phyloP scores from a whole-genome alignment of 2,329 filamentous ascomycete species.

The Phoma herbarum region DNA sequence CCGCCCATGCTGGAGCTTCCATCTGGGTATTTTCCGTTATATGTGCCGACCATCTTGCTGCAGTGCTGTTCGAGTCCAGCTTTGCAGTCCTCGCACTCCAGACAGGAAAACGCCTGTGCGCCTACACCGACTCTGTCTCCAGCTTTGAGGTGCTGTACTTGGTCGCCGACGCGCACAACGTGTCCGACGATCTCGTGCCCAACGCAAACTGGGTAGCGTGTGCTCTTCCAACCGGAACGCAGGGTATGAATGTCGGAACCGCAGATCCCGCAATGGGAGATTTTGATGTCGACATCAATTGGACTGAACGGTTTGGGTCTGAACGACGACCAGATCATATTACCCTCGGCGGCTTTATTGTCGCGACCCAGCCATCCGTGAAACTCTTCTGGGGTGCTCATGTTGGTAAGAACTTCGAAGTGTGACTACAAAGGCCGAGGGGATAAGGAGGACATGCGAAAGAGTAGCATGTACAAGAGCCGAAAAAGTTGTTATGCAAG shows the following conservation, averaged over 20 bases:
- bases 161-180: conserved; percentile 48
- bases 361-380: conserved; percentile 66
- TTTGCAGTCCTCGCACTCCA: conserved; percentile 64
- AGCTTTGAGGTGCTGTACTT: conserved; percentile 59
- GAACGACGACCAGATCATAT: conserved; percentile 63
- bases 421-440: background rate
- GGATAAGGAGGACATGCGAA: background rate
- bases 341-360: conserved; percentile 59
- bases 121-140: conserved; percentile 68
- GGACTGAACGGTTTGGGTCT: conserved; percentile 52
- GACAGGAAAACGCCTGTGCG: conserved; percentile 59
- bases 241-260: conserved; percentile 51
- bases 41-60: conserved; percentile 64
- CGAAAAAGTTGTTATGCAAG: background rate
- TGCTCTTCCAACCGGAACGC: conserved; percentile 56
- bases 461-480: background rate
- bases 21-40: conserved; percentile 63
- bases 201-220: conserved; percentile 54
- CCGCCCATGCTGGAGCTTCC: conserved; percentile 73
- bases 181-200: conserved; percentile 56
- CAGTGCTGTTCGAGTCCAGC: conserved; percentile 57
- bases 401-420: conserved; percentile 8
- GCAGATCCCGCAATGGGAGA: conserved; percentile 48
- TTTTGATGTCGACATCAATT: conserved; percentile 49
- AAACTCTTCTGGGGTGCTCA: conserved; percentile 57